Evolutionary conservation across 495 filamentous ascomycete genomes (phyloP), one percentile per base, ranked within the genome.

Genomic region (Podospora tetraspora): DNA sequence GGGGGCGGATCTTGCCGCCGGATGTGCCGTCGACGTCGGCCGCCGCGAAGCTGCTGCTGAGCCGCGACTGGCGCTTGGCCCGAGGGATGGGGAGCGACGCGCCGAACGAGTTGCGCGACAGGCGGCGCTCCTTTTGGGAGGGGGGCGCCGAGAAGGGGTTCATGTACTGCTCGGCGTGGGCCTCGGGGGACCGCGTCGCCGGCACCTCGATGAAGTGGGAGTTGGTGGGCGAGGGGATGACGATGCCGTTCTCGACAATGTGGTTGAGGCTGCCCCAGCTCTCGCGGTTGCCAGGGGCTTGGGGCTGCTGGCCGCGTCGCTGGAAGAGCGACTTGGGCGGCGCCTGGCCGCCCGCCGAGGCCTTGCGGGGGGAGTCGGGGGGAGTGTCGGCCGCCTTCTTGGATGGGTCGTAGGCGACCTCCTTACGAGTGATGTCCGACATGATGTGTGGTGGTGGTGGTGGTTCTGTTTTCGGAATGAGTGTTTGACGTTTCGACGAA

Each of bases 51-150:
- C 85, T 86, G 37, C 85, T 88, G 37, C 85, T 88, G 52, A 92
- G 83, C 5, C 90, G 85, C 3, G 89, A 91, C 67, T 85, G 84
- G 60, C 90, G 83, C 74, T 91, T 91, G 27, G 89, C 88, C 62
- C 87, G 80, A 32, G 90, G 91, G 68, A 93, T 94, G 56, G 90
- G 91, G 12, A 94, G 86, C 19, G 89, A 87, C 56, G 89, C 83
- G 61, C 90, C 91, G 72, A 94, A 92, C 13, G 90, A 93, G 85
- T 92, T 94, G 68, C 90, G 85, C 37, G 91, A 92, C 24, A 86
- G 81, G 61, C 90, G 81, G 43, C 90, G 82, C 65, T 89, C 86
- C 76, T 84, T 86, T 77, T 85, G 84, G 2, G 90, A 92, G 8
- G 90, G 90, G 3, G 84, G 77, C 30, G 88, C 75, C 69, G 87